Conservation (phyloP, 192 early-diverging fungal species). For the Umbelopsis isabellina region DNA sequence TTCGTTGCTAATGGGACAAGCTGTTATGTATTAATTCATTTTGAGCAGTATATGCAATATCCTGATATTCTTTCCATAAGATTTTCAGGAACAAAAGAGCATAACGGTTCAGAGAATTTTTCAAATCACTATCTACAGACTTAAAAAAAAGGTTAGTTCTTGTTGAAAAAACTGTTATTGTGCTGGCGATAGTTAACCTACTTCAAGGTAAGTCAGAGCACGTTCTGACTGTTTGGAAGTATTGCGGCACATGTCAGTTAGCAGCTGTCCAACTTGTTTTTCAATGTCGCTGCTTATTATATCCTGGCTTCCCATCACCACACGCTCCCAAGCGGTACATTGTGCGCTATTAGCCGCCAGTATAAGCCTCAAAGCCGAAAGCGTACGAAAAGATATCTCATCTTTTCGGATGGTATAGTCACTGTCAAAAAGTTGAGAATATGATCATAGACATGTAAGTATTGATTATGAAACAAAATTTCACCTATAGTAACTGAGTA, state of each 20-base stretch:
- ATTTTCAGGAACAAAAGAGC: background rate
- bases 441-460: background rate
- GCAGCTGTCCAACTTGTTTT: background rate
- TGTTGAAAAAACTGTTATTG: background rate
- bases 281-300: slow-evolving; percentile 3
- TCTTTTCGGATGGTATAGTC: slow-evolving; percentile 54
- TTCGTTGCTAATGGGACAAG: background rate
- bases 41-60: background rate
- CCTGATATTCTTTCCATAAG: background rate
- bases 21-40: background rate
- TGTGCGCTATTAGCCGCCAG: background rate
- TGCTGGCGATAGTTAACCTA: background rate
- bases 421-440: slow-evolving; percentile 22
- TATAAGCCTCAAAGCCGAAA: slow-evolving; percentile 48
- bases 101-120: background rate
- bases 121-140: background rate
- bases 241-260: background rate
- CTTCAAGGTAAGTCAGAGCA: background rate
- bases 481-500: slow-evolving; percentile 7
- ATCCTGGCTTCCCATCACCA: slow-evolving; percentile 10
- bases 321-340: background rate
- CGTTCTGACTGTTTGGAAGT: background rate
- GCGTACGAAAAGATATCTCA: slow-evolving; percentile 54
- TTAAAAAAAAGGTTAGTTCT: background rate
- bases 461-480: background rate